phyloP scores from a whole-genome alignment of 2,329 filamentous ascomycete species.

The Ilyonectria sp. region DNA sequence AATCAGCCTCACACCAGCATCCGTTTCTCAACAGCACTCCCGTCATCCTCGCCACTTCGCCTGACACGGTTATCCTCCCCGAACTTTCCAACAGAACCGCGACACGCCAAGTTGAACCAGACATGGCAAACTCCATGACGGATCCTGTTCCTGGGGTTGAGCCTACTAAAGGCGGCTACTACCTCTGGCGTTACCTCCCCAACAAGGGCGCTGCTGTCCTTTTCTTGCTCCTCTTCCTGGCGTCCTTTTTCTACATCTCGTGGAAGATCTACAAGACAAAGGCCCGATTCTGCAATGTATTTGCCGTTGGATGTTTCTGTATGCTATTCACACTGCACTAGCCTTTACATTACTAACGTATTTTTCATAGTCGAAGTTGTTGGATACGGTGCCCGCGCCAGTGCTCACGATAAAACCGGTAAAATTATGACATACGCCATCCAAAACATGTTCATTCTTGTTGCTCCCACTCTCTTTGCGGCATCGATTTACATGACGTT shows the following conservation, averaged over 20 bases:
- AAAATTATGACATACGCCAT: constrained; percentile 16
- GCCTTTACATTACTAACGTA: neutral
- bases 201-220: constrained; percentile 13
- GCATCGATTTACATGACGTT: constrained; percentile 17
- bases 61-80: no score
- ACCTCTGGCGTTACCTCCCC: constrained; percentile 18
- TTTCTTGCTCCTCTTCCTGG: constrained; percentile 11
- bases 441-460: constrained; percentile 18
- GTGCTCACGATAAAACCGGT: constrained; percentile 3
- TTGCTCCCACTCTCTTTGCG: constrained; percentile 8
- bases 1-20: no score
- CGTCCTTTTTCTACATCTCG: neutral
- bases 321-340: neutral
- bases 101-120: neutral
- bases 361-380: neutral
- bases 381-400: constrained; percentile 7
- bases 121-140: neutral
- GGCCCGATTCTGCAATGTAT: constrained; percentile 4
- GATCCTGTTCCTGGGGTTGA: constrained; percentile 13
- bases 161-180: constrained; percentile 14
- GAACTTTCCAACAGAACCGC: neutral
- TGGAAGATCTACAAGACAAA: constrained; percentile 21
- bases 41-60: no score
- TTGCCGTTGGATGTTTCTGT: constrained; percentile 15
- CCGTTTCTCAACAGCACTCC: no score